These are phyloP conservation scores for Berberis thunbergii DNA, from an alignment of 164 flowering plant species.

Conservation along the genomic window DNA sequence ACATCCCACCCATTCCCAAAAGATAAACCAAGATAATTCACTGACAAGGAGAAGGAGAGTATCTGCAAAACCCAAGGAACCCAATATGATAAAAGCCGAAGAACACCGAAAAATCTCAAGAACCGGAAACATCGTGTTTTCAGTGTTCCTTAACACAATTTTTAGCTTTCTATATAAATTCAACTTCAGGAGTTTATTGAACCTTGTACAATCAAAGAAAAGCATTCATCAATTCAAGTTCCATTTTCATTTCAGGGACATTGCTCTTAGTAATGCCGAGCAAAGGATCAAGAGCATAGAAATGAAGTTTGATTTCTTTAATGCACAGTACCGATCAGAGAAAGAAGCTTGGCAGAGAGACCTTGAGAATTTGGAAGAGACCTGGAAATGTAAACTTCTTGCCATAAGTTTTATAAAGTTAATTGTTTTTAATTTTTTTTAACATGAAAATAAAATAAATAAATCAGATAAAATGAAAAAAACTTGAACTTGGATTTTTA, in stretches of 20 bases:
- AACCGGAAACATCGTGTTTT: too few species aligned
- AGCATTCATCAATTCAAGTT: neutral
- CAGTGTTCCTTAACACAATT: too few species aligned
- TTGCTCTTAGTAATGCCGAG: conserved; percentile 42
- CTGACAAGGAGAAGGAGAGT: too few species aligned
- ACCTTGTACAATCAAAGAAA: too few species aligned
- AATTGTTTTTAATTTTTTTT: conserved; percentile 1
- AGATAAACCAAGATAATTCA: too few species aligned
- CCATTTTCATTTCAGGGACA: conserved; percentile 49
- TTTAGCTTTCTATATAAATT: too few species aligned
- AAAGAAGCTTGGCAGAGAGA: conserved; percentile 68
- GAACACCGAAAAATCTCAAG: too few species aligned
- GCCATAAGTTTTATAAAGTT: neutral
- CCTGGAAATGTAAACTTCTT: conserved; percentile 63
- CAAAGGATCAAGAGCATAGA: conserved; percentile 58
- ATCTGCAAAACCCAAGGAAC: too few species aligned
- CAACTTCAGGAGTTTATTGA: too few species aligned
- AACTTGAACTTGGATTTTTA: conserved; percentile 3
- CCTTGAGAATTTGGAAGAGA: conserved; percentile 71
- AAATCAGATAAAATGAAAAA: neutral
- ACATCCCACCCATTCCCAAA: too few species aligned
- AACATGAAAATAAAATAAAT: neutral
- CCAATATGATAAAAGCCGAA: too few species aligned
- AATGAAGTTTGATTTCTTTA: conserved; percentile 50
- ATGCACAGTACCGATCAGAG: conserved; percentile 45